phyloP scores from a whole-genome alignment of 2,329 filamentous ascomycete genomes.

The Thermoascus crustaceus region DNA sequence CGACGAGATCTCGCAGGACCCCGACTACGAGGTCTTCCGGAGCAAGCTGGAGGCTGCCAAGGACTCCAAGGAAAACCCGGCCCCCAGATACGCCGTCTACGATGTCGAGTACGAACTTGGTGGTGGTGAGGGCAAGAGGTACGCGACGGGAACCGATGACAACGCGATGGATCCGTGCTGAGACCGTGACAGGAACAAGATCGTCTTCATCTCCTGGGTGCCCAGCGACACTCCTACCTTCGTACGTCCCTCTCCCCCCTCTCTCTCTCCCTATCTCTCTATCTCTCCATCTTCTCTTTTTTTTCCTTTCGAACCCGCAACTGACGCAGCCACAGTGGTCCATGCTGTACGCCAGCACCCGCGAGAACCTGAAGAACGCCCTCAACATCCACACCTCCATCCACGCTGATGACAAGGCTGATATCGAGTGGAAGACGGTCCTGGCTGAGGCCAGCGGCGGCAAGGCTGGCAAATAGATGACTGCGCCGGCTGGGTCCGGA shows the following conservation, averaged over 20 bases:
- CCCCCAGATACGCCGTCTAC: conserved; percentile 43
- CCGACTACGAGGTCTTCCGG: conserved; percentile 43
- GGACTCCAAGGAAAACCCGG: conserved; percentile 35
- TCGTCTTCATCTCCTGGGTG: conserved; percentile 44
- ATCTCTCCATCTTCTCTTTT: conserved; percentile 1
- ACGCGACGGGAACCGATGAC: conserved; percentile 9
- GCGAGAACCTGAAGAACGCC: conserved; percentile 41
- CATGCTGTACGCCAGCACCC: conserved; percentile 45
- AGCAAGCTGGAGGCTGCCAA: conserved; percentile 36
- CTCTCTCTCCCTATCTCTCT: not conserved
- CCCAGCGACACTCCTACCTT: conserved; percentile 32
- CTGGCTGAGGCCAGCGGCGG: conserved; percentile 34
- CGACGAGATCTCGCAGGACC: conserved; percentile 37
- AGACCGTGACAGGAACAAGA: conserved; percentile 37
- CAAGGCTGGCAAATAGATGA: conserved; percentile 31
- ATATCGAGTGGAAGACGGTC: conserved; percentile 36
- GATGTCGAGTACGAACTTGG: conserved; percentile 43
- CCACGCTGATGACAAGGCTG: conserved; percentile 34
- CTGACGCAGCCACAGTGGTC: conserved; percentile 27
- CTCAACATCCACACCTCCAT: conserved; percentile 43
- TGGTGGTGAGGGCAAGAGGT: conserved; percentile 42
- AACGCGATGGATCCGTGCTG: not conserved
- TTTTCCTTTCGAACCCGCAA: conserved; percentile 6
- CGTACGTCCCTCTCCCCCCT: conserved; percentile 21
- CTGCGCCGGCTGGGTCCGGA: conserved; percentile 28